phyloP scores from a whole-genome alignment of 805 yeast species.

The Cyberlindnera euphorbiae region DNA sequence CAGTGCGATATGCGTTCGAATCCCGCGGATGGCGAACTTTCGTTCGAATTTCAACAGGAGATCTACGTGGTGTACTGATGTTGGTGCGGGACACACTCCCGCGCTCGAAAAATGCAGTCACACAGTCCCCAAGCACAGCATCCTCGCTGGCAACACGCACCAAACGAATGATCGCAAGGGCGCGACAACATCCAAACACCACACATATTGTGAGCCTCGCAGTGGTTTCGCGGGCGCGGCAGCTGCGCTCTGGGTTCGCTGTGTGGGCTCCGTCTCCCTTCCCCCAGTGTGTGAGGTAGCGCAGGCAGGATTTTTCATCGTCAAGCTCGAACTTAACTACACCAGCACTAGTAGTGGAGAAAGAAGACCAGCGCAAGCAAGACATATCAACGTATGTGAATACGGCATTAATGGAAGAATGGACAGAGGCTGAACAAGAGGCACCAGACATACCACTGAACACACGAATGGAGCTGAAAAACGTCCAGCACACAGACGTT shows the following conservation, averaged over 20 bases:
- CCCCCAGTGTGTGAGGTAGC: neutral
- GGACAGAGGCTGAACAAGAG: no score
- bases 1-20: conserved; percentile 3
- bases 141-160: no score
- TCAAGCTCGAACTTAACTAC: neutral
- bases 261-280: no score
- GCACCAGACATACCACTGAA: no score
- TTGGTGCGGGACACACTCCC: neutral
- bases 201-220: no score
- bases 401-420: no score
- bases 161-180: no score
- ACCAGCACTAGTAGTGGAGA: neutral
- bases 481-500: no score
- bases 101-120: conserved; percentile 9
- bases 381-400: conserved; percentile 12
- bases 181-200: conserved; percentile 9
- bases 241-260: no score
- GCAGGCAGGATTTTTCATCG: conserved; percentile 9
- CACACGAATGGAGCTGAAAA: no score
- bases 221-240: no score
- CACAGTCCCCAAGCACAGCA: conserved; percentile 1
- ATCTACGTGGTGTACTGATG: neutral
- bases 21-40: neutral
- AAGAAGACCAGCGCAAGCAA: conserved; percentile 8
- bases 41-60: neutral